phyloP scores from a whole-genome alignment of 352 stramenopile genomes.

The Phytophthora agathidicida region DNA sequence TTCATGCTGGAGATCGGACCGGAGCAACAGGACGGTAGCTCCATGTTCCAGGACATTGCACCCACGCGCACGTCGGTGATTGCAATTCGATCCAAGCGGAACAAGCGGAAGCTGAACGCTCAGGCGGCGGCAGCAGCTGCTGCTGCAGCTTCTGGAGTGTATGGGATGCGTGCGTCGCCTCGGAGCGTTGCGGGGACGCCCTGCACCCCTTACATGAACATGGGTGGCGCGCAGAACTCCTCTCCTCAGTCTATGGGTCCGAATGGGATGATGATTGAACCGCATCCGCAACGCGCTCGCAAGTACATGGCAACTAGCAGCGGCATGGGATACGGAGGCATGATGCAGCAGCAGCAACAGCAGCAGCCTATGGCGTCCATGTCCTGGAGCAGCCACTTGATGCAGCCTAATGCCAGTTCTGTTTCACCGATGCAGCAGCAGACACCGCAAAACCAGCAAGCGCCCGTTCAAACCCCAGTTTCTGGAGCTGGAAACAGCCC shows the following conservation, averaged over 20 bases:
- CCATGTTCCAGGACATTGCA: constrained; percentile 92
- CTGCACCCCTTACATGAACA: constrained; percentile 38
- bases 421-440: constrained; percentile 25
- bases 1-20: constrained; percentile 93
- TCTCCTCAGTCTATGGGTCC: constrained; percentile 19
- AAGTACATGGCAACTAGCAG: constrained; percentile 34
- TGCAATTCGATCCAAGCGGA: constrained; percentile 95
- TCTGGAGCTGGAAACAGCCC: constrained; percentile 24
- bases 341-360: constrained; percentile 36
- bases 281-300: constrained; percentile 35
- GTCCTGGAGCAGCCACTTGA: constrained; percentile 59
- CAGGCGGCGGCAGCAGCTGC: constrained; percentile 16
- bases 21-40: constrained; percentile 80
- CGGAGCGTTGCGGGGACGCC: constrained; percentile 45
- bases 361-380: constrained; percentile 34
- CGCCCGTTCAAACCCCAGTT: constrained; percentile 27
- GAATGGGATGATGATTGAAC: constrained; percentile 32
- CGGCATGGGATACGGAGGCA: constrained; percentile 33
- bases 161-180: constrained; percentile 40
- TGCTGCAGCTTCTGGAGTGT: constrained; percentile 14
- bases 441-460: constrained; percentile 23
- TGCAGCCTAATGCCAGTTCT: constrained; percentile 33
- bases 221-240: constrained; percentile 20
- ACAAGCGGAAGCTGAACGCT: constrained; percentile 87
- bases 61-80: constrained; percentile 89